Base-by-base conservation (phyloP, 768 basidiomycete species). In the Tylopilus vinaceipallidus region DNA sequence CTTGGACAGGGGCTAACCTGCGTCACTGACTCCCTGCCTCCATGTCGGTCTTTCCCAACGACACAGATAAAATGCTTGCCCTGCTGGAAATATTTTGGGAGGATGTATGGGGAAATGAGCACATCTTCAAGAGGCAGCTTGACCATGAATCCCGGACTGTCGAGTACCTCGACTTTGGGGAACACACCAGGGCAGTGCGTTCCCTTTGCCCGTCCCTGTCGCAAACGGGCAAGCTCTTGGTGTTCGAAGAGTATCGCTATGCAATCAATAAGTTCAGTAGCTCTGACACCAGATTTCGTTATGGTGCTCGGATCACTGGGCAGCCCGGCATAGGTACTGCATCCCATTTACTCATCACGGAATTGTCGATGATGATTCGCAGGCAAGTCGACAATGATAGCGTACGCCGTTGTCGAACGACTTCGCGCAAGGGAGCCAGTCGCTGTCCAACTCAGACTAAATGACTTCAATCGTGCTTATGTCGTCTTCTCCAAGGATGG, bases 321-420 rank as follows among this genome's bases (percentile, higher is more conserved):
- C 7, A 8, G 14, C 32, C 7, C 32, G 10, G 32, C 32, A 32
- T 11, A 12, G 32, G 27, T 29, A 6, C 27, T 29, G 12, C 27
- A 29, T 29, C 6, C 6, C 12, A 29, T 29, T 29, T 29, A 6
- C 10, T 32, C 12, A 32, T 13, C 6, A 14, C 10, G 6, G 32
- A 14, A 14, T 32, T 32, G 32, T 14, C 14, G 10, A 32, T 14
- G 12, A 32, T 32, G 32, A 32, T 10, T 14, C 20, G 20, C 22
- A 52, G 46, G 50, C n/a, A 52, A 52, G 24, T 49, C 51, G 11
- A 42, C 39, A n/a, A 49, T 53, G 29, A 44, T 53, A 4, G 47
- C 47, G 27, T 49, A 53, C 26, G 47, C 45, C 14, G 36, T 53
- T 20, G 12, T 53, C n/a, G 47, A 53, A 39, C 30, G 3, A 29